Conservation (phyloP, 371 early-diverging fungal species). For the Mortierella sp. region DNA sequence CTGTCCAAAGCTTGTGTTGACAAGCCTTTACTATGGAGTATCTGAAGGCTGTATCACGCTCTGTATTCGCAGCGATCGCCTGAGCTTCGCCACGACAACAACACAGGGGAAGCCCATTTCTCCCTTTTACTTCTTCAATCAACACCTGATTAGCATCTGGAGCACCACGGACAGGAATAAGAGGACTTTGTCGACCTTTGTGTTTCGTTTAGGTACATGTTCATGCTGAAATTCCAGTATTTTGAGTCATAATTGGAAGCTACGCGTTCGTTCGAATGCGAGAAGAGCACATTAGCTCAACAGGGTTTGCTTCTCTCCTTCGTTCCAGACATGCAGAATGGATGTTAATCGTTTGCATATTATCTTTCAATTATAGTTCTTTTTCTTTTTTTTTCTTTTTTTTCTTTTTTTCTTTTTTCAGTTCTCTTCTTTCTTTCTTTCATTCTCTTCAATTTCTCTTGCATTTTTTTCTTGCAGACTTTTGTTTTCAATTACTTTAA, state of each 20-base stretch:
- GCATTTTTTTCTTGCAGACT: no score
- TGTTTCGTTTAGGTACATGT: constrained; percentile 4
- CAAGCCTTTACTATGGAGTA: no score
- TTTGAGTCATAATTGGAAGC: background rate
- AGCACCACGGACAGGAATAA: constrained; percentile 7
- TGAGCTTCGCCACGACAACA: constrained; percentile 14
- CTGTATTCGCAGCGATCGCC: constrained; percentile 1
- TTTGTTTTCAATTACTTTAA: background rate
- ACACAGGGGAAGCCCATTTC: background rate
- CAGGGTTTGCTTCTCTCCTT: background rate
- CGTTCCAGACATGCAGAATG: background rate
- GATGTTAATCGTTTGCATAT: background rate
- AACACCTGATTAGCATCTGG: constrained; percentile 1
- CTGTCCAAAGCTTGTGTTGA: no score
- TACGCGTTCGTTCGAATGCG: background rate
- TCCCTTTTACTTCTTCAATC: background rate
- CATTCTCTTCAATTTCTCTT: no score
- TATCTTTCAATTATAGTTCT: background rate
- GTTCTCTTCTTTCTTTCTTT: background rate
- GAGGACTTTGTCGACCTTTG: background rate
- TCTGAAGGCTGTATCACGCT: constrained; percentile 7
- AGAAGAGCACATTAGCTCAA: background rate
- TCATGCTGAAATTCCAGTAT: no score
- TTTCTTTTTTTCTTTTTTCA: background rate
- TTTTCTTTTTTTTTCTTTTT: background rate